Conservation (phyloP, 202 grass and related monocot genomes). For the Zoysia matrella region DNA sequence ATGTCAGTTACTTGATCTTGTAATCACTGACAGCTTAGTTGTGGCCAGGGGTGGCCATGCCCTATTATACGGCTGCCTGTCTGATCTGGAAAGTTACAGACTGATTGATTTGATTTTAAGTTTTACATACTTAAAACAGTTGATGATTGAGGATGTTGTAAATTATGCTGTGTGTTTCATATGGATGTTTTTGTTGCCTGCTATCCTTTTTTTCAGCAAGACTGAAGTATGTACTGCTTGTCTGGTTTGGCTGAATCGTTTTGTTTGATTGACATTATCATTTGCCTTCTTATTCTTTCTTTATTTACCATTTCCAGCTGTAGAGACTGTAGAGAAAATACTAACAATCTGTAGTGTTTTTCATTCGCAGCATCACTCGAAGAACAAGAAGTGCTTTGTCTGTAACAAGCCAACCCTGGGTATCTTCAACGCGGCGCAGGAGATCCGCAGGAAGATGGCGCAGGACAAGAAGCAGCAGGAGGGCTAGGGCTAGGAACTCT, state of each 20-base stretch:
- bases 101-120: neutral
- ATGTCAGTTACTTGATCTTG: too few relatives aligned
- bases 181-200: neutral
- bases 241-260: neutral
- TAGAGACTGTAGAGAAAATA: neutral
- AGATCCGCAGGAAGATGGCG: constrained; percentile 76
- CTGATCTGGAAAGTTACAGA: neutral
- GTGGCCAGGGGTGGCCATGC: too few relatives aligned
- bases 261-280: neutral
- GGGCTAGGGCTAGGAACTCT: constrained; percentile 26
- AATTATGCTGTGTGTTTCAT: neutral
- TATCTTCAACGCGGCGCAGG: constrained; percentile 72
- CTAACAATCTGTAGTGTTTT: constrained; percentile 13
- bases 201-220: neutral
- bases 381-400: constrained; percentile 82
- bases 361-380: constrained; percentile 68
- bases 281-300: neutral
- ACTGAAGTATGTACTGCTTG: neutral
- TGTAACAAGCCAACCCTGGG: constrained; percentile 76
- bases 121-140: neutral
- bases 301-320: neutral
- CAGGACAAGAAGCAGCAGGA: constrained; percentile 59
- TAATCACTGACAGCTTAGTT: too few relatives aligned
- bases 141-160: neutral
- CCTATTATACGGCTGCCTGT: neutral